Percentiles rank a stretch among this genome's conserved stretches.
phyloP scores from a whole-genome alignment of 495 filamentous ascomycete species.

The Bryoglossum gracile region DNA sequence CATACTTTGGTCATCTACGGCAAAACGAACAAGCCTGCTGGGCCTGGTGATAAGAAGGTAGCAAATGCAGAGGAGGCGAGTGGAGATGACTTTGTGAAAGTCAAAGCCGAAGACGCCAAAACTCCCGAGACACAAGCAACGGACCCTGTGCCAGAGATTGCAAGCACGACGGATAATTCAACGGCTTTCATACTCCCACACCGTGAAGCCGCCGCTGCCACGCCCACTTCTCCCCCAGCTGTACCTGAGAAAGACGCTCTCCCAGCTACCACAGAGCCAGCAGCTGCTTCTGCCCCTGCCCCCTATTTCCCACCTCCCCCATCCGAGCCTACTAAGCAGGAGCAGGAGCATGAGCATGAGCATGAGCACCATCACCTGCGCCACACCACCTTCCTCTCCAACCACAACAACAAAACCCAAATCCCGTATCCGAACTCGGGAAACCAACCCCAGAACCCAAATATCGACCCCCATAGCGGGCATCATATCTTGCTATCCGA shows the following conservation, averaged over 20 bases:
- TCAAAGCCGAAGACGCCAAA: conserved; percentile 5
- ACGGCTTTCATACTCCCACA: not conserved
- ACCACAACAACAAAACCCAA: not conserved
- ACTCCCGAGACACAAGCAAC: conserved; percentile 4
- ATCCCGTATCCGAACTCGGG: not conserved
- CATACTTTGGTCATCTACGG: conserved; percentile 17
- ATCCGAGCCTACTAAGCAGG: not conserved
- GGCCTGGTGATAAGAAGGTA: not conserved
- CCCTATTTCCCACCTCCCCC: not conserved
- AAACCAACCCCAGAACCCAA: not conserved
- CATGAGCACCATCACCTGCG: conserved; percentile 9
- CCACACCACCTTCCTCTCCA: not conserved
- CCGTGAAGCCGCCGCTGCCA: not conserved
- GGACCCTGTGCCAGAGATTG: not conserved
- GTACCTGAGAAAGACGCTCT: not conserved
- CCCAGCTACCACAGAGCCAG: too few relatives aligned
- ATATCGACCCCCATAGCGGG: not conserved
- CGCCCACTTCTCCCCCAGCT: conserved; percentile 5
- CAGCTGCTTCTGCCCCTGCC: too few relatives aligned
- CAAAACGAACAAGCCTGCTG: conserved; percentile 1
- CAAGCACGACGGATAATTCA: not conserved
- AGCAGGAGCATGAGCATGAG: too few relatives aligned
- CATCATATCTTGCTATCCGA: conserved; percentile 7
- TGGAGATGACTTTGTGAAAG: conserved; percentile 6
- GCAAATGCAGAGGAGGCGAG: not conserved